Evolutionary conservation across 2,329 filamentous ascomycete species (phyloP), one percentile per base, ranked within the genome.

Genomic region (Allantophomopsis cytisporea): DNA sequence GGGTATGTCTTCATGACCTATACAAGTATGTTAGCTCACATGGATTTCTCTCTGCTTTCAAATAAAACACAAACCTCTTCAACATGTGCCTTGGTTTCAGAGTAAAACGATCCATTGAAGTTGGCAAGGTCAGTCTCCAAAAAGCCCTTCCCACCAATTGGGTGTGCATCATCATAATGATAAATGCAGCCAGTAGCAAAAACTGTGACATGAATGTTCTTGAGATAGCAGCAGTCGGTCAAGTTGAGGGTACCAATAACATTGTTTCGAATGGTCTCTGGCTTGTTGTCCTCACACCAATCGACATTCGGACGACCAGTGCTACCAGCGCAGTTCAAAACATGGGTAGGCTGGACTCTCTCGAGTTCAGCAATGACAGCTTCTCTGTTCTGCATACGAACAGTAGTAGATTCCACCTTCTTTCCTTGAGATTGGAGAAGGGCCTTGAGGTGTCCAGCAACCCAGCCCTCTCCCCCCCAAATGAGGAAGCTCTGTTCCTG

Each of bases 231-330:
- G 55, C 62, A 65, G 53, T 81, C 75, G 28, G 74, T 64, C 50
- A 82, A 57, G 54, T 76, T 80, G 47, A 80, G 53, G 30, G 75
- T 73, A 39, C 77, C 77, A 36, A 80, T 69, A 40, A 76, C 76
- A 51, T 83, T 83, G 54, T 71, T 78, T 43, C 76, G 68, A 53
- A 81, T 70, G 6, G 77, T 82, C 40, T 72, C 70, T 56, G 77
- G 70, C 59, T 73, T 78, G 62, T 82, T 70, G 52, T 78, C 73
- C 60, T 83, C 78, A 50, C 77, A 81, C 76, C 76, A 80, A 59
- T 81, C 77, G 54, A 80, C 75, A 47, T 81, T 82, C 45, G 76
- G 76, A 17, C 74, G 66, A 37, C 78, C 77, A 3, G 76, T 81
- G 53, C 69, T 74, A 44, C 76, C 77, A 36, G 77, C 77, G 43